A percentile compares a stretch with the other conserved stretches of the same genome.
Conservation (phyloP, 1,284 basidiomycete genomes). For the Sutorius eximius region DNA sequence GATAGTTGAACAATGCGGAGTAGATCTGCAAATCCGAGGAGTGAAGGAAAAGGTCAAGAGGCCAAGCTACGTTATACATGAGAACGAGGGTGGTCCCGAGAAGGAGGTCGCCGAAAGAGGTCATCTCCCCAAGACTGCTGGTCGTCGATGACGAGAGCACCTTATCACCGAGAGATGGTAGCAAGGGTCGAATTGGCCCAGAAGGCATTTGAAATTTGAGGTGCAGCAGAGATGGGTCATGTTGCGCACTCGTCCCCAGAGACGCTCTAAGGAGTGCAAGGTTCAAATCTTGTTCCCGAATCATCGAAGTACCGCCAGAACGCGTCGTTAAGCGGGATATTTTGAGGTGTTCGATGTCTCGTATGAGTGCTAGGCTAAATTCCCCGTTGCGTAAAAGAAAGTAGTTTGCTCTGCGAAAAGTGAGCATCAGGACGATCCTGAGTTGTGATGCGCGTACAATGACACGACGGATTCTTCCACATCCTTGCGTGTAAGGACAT, state of each 20-base stretch:
- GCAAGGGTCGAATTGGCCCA: conserved; percentile 75
- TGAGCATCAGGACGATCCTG: conserved; percentile 22
- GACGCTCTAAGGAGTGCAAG: conserved; percentile 80
- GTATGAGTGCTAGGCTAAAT: conserved; percentile 76
- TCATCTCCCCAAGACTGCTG: conserved; percentile 39
- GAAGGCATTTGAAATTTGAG: conserved; percentile 74
- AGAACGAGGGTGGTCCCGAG: conserved; percentile 77
- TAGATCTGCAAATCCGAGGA: conserved; percentile 74
- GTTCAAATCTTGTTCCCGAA: conserved; percentile 84
- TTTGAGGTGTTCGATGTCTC: conserved; percentile 80
- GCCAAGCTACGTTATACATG: conserved; percentile 76
- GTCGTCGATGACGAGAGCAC: conserved; percentile 35
- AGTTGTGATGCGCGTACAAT: conserved; percentile 47
- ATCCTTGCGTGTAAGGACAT: conserved; percentile 81
- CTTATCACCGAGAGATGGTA: conserved; percentile 60
- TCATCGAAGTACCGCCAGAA: conserved; percentile 66
- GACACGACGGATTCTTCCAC: conserved; percentile 76
- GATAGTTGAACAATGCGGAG: conserved; percentile 76
- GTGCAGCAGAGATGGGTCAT: conserved; percentile 68
- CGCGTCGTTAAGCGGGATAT: conserved; percentile 69
- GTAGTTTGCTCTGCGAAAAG: conserved; percentile 63
- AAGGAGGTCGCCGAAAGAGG: conserved; percentile 69
- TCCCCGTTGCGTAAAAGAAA: conserved; percentile 88
- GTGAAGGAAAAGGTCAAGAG: conserved; percentile 86
- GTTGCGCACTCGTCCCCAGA: conserved; percentile 80